phyloP scores from a whole-genome alignment of 805 yeast species.

The Priceomyces haplophilus region DNA sequence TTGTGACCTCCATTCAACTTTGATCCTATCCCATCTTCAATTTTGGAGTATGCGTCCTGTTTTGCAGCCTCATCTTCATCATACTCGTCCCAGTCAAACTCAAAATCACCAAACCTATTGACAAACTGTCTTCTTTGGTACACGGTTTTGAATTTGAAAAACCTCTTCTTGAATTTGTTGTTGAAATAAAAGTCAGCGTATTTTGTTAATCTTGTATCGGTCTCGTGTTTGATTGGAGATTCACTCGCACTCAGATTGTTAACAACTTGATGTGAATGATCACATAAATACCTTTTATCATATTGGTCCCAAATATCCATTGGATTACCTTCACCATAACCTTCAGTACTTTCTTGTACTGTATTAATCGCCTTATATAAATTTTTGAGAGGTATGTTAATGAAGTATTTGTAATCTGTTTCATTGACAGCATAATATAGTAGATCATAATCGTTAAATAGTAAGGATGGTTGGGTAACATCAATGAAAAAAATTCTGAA shows the following conservation, averaged over 20 bases:
- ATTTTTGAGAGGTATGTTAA: slow-evolving; percentile 45
- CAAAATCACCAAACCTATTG: slow-evolving; percentile 40
- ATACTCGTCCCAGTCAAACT: slow-evolving; percentile 23
- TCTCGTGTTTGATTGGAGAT: background rate
- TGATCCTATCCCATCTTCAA: background rate
- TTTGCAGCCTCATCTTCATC: slow-evolving; percentile 15
- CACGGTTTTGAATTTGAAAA: slow-evolving; percentile 39
- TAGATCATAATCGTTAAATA: slow-evolving; percentile 42
- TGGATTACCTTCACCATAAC: slow-evolving; percentile 29
- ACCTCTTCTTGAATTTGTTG: slow-evolving; percentile 26
- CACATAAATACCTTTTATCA: slow-evolving; percentile 16
- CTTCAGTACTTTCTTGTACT: slow-evolving; percentile 26
- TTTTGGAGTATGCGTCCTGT: background rate
- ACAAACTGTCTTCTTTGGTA: slow-evolving; percentile 42
- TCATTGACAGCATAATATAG: slow-evolving; percentile 41
- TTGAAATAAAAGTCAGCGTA: slow-evolving; percentile 37
- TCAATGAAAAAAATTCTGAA: slow-evolving; percentile 46
- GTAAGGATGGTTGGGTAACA: slow-evolving; percentile 36
- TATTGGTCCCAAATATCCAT: slow-evolving; percentile 16
- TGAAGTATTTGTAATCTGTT: slow-evolving; percentile 39
- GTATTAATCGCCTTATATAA: slow-evolving; percentile 45
- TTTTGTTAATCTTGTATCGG: slow-evolving; percentile 14
- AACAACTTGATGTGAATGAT: slow-evolving; percentile 1
- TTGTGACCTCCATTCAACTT: slow-evolving; percentile 3
- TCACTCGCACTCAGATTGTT: background rate